Conservation (phyloP, 768 basidiomycete genomes). For the Favolaschia claudopus region DNA sequence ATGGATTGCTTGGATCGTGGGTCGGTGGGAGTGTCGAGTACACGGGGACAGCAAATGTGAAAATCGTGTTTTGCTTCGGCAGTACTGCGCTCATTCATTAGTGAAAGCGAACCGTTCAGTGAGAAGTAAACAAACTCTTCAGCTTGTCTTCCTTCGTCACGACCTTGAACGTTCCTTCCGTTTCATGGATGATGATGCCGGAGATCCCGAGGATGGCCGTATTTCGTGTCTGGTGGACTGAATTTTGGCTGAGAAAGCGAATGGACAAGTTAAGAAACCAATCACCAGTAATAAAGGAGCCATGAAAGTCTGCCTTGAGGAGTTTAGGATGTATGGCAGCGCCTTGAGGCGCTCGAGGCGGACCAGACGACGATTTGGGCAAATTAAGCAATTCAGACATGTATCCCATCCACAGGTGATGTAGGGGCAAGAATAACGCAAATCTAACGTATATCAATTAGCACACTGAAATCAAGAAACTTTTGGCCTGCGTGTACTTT, state of each 20-base stretch:
- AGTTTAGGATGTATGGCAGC: conserved; percentile 81
- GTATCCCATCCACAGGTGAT: conserved; percentile 87
- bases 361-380: conserved; percentile 37
- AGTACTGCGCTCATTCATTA: conserved; percentile 55
- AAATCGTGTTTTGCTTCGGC: conserved; percentile 81
- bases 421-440: conserved; percentile 73
- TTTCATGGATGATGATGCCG: conserved; percentile 90
- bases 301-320: conserved; percentile 90
- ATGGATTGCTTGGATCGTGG: conserved; percentile 34
- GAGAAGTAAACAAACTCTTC: conserved; percentile 61
- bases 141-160: conserved; percentile 72
- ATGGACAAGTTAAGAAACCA: neutral
- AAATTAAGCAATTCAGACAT: conserved; percentile 85
- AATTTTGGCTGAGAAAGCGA: neutral
- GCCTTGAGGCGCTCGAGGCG: conserved; percentile 38
- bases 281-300: conserved; percentile 78
- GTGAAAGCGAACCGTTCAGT: neutral
- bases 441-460: conserved; percentile 56
- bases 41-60: conserved; percentile 76
- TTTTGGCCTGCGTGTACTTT: conserved; percentile 57
- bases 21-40: conserved; percentile 59
- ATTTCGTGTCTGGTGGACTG: conserved; percentile 82
- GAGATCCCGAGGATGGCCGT: conserved; percentile 74
- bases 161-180: conserved; percentile 87
- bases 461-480: neutral